Conservation (phyloP, 31 red algal genomes). For the Odonthalia washingtoniensis region DNA sequence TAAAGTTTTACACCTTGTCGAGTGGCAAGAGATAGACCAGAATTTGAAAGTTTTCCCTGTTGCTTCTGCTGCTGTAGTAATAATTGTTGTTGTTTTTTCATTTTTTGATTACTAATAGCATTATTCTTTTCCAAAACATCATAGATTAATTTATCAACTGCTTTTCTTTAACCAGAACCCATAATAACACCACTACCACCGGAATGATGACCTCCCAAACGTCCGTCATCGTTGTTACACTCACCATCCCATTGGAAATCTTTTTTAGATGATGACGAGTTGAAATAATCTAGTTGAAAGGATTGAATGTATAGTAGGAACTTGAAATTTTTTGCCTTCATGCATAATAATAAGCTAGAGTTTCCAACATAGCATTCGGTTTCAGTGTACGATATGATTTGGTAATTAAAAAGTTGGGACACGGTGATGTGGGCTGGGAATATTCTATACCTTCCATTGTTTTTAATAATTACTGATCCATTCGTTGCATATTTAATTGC, state of each 20-base stretch:
- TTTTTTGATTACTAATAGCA: background rate
- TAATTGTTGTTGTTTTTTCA: conserved; percentile 1
- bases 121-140: conserved; percentile 72
- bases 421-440: conserved; percentile 40
- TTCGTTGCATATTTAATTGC: conserved; percentile 84
- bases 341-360: conserved; percentile 85
- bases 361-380: conserved; percentile 61
- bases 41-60: no score
- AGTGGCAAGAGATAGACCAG: no score
- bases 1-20: no score
- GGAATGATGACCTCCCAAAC: background rate
- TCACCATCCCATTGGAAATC: no score
- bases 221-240: no score
- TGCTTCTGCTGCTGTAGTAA: background rate
- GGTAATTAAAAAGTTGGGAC: conserved; percentile 78
- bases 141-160: conserved; percentile 66
- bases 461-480: conserved; percentile 73
- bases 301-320: conserved; percentile 70
- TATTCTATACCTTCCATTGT: conserved; percentile 87
- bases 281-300: conserved; percentile 43
- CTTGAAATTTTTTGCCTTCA: conserved; percentile 71
- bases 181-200: conserved; percentile 17
- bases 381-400: conserved; percentile 67
- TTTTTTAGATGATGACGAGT: conserved; percentile 68
- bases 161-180: conserved; percentile 49